Conservation (phyloP, 768 basidiomycete species). For the Termitomyces sp. region DNA sequence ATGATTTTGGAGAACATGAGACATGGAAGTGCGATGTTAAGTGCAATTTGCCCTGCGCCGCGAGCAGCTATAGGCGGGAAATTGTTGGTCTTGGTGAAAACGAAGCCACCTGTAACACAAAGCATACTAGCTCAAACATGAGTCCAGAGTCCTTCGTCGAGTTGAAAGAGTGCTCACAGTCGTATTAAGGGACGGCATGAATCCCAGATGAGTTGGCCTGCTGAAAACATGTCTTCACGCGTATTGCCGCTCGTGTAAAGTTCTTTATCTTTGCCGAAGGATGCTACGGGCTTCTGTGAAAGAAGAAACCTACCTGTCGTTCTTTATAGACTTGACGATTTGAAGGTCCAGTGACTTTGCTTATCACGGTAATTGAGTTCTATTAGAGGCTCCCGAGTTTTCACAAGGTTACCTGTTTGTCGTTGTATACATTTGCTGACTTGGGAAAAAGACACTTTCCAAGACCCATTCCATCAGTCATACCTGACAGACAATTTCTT, state of each 20-base stretch:
- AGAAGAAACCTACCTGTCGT: no score
- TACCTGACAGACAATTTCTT: no score
- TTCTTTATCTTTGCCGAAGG: no score
- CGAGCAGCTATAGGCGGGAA: slow-evolving; percentile 53
- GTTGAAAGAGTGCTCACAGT: slow-evolving; percentile 33
- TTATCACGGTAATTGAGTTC: no score
- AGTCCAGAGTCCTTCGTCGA: neutral
- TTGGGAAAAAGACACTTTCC: no score
- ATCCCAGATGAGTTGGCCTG: slow-evolving; percentile 54
- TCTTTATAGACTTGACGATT: no score
- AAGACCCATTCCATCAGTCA: no score
- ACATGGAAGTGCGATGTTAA: slow-evolving; percentile 61
- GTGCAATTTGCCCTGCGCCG: slow-evolving; percentile 52
- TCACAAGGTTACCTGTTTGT: no score
- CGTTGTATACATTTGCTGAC: no score
- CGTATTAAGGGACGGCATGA: slow-evolving; percentile 55
- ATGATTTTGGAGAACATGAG: slow-evolving; percentile 72
- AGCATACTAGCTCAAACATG: slow-evolving; percentile 35
- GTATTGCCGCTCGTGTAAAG: neutral
- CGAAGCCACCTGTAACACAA: slow-evolving; percentile 49
- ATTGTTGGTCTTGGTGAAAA: slow-evolving; percentile 53
- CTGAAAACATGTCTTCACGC: slow-evolving; percentile 20
- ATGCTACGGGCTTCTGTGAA: no score
- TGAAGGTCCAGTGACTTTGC: no score
- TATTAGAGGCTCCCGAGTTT: no score